phyloP scores from a whole-genome alignment of 257 asterid species.

The Solanum sitiens region DNA sequence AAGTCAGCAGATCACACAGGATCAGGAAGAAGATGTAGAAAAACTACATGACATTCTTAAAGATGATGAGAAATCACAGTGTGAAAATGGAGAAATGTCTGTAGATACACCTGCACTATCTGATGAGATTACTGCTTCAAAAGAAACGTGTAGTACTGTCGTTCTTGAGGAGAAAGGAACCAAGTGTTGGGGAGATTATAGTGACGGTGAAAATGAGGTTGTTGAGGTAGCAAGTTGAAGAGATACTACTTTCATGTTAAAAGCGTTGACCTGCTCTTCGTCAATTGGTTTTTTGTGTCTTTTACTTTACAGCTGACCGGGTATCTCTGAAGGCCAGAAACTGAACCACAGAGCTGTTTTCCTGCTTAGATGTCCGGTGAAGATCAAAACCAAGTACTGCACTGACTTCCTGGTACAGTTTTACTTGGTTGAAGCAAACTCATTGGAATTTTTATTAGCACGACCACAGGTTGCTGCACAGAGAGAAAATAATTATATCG shows the following conservation, averaged over 20 bases:
- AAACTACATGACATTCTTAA: slow-evolving; percentile 12
- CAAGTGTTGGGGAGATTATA: slow-evolving; percentile 72
- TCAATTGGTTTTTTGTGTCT: neutral
- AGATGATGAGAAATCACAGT: slow-evolving; percentile 14
- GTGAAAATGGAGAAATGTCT: slow-evolving; percentile 20
- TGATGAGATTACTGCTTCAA: slow-evolving; percentile 13
- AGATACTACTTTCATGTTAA: neutral
- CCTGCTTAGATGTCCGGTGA: slow-evolving; percentile 1
- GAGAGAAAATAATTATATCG: neutral
- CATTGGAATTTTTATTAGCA: slow-evolving; percentile 1
- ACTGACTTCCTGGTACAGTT: slow-evolving; percentile 2
- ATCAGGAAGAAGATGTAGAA: slow-evolving; percentile 17
- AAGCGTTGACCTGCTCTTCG: neutral
- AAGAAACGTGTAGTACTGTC: slow-evolving; percentile 8
- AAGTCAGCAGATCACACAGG: slow-evolving; percentile 7
- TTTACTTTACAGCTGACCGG: neutral
- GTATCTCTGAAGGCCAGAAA: neutral
- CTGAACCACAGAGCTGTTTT: neutral
- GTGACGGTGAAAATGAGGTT: slow-evolving; percentile 63
- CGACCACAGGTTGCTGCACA: neutral
- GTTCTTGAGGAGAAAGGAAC: slow-evolving; percentile 30
- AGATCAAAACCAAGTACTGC: neutral
- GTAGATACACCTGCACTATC: slow-evolving; percentile 10
- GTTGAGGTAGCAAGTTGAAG: slow-evolving; percentile 30
- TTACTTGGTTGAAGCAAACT: slow-evolving; percentile 7